Conservation (phyloP, 768 basidiomycete species). For the Collybia nuda region DNA sequence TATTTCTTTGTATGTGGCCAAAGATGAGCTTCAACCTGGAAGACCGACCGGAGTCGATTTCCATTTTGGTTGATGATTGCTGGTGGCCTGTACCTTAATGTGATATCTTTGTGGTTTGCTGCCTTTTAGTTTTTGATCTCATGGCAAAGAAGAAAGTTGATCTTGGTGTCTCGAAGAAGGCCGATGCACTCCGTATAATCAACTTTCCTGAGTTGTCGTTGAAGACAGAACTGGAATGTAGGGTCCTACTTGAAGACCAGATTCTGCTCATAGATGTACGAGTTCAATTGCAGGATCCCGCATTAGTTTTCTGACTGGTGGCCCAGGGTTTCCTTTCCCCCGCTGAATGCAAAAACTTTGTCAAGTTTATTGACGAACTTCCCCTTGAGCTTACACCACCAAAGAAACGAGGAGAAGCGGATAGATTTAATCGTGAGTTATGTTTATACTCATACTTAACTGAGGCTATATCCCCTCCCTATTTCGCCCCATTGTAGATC, state of each 20-base stretch:
- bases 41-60: too few species aligned
- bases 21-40: too few species aligned
- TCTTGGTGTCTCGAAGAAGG: background rate
- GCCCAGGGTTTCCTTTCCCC: conserved; percentile 53
- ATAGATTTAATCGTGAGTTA: conserved; percentile 61
- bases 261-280: conserved; percentile 61
- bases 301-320: background rate
- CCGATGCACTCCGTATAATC: background rate
- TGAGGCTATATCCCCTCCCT: background rate
- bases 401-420: conserved; percentile 72
- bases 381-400: conserved; percentile 68
- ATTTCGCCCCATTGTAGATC: conserved; percentile 36
- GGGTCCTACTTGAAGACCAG: conserved; percentile 58
- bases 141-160: conserved; percentile 17
- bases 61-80: too few species aligned
- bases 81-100: too few species aligned
- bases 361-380: conserved; percentile 57
- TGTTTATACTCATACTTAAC: background rate
- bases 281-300: background rate
- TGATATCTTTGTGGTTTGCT: too few species aligned
- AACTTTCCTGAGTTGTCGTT: conserved; percentile 43
- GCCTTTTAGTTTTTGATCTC: background rate
- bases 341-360: conserved; percentile 60
- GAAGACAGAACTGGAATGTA: conserved; percentile 47
- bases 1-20: too few species aligned